Evolutionary conservation across 192 early-diverging fungal genomes (phyloP).

Genomic region (Backusella psychrophila): DNA sequence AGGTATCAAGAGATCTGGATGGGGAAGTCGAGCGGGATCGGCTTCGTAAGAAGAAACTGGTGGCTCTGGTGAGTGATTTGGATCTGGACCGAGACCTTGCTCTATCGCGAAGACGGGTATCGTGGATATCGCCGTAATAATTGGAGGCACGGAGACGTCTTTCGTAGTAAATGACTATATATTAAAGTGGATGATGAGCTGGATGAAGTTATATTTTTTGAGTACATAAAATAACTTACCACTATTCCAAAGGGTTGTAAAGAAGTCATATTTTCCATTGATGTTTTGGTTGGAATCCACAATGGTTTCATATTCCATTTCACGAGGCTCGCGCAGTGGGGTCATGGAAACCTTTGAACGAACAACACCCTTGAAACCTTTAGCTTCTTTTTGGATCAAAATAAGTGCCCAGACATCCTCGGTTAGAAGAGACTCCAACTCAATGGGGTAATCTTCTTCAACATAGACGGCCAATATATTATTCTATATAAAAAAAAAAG

Average conservation of each 20-base stretch:
- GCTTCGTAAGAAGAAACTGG: background rate
- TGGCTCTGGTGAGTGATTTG: background rate
- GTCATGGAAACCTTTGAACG: background rate
- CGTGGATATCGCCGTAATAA: background rate
- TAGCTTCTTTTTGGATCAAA: background rate
- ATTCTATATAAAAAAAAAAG: background rate
- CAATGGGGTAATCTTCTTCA: constrained; percentile 8
- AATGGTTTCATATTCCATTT: constrained; percentile 11
- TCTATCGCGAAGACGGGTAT: background rate
- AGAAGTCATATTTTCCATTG: background rate
- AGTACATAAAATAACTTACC: background rate
- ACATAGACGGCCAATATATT: constrained; percentile 12
- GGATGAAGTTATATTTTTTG: background rate
- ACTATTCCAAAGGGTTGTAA: constrained; percentile 11
- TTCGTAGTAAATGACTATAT: constrained; percentile 6
- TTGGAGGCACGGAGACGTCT: constrained; percentile 1
- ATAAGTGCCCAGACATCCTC: constrained; percentile 8
- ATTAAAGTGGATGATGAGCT: background rate
- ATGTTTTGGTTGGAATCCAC: background rate
- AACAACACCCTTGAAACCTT: background rate
- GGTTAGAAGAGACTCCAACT: background rate
- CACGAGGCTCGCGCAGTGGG: constrained; percentile 6
- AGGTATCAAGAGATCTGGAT: background rate
- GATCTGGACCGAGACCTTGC: constrained; percentile 10
- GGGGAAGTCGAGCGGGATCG: background rate